Conservation (phyloP, 371 early-diverging fungal species). For the Synchytrium microbalum region DNA sequence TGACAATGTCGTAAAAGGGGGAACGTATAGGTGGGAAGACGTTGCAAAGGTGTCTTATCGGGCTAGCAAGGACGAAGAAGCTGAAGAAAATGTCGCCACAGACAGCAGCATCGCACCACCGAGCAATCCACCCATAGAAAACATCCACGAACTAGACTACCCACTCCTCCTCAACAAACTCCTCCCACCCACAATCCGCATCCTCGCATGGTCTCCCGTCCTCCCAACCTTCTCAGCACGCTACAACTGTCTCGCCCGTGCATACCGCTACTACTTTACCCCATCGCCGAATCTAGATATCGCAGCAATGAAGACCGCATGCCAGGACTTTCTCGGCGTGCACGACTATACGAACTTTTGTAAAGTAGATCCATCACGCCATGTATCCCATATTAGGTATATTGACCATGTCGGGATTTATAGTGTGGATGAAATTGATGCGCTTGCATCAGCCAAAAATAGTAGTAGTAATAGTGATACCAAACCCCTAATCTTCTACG, state of each 20-base stretch:
- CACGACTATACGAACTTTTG: constrained; percentile 96
- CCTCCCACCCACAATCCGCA: constrained; percentile 82
- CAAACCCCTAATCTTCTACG: constrained; percentile 25
- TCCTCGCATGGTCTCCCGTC: constrained; percentile 88
- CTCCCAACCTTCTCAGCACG: constrained; percentile 72
- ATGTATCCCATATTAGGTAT: constrained; percentile 62
- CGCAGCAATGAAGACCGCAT: constrained; percentile 67
- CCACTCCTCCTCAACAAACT: constrained; percentile 72
- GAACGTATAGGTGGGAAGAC: constrained; percentile 4
- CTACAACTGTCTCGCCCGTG: constrained; percentile 75
- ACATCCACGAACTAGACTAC: constrained; percentile 62
- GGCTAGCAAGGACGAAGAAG: background rate
- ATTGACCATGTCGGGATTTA: constrained; percentile 60
- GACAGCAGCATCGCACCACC: background rate
- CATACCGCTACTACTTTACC: constrained; percentile 88
- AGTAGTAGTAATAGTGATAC: background rate
- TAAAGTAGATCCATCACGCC: constrained; percentile 77
- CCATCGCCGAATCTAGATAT: constrained; percentile 57
- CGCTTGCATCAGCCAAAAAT: background rate
- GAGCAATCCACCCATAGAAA: background rate
- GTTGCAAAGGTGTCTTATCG: background rate
- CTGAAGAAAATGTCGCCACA: background rate
- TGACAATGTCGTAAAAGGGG: constrained; percentile 28
- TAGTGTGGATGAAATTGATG: constrained; percentile 18
- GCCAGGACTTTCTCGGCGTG: constrained; percentile 59